A percentile compares a stretch with the other conserved stretches of the same genome.
Evolutionary conservation across 176 grass and related monocot species (phyloP).

Genomic region (Neostapfia colusana): DNA sequence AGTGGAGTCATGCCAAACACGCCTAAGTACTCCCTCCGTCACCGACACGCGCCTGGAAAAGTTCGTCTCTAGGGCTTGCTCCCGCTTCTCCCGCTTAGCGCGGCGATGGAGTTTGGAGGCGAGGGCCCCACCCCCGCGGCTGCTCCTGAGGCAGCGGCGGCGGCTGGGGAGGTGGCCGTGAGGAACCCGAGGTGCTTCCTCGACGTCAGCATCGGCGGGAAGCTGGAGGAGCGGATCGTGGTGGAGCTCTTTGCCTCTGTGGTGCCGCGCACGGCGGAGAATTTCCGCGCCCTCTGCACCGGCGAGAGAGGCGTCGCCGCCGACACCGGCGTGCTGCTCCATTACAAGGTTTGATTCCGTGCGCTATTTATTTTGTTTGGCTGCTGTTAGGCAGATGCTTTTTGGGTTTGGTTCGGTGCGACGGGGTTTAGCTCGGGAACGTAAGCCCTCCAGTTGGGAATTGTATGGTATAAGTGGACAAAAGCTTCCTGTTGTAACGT

Average conservation of each 20-base stretch:
- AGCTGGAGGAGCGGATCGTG: conserved; percentile 87
- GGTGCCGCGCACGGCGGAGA: conserved; percentile 76
- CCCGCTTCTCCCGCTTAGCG: background rate
- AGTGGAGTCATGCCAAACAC: too few species aligned
- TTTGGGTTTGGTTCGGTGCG: background rate
- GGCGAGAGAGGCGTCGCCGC: conserved; percentile 75
- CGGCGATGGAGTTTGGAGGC: conserved; percentile 44
- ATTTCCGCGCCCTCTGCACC: conserved; percentile 94
- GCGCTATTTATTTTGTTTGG: background rate
- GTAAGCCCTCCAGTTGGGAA: background rate
- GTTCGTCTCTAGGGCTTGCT: conserved; percentile 34
- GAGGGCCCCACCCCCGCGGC: conserved; percentile 34
- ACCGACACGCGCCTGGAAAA: conserved; percentile 7
- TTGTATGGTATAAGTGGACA: background rate
- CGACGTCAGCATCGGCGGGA: conserved; percentile 81
- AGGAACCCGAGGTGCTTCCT: conserved; percentile 75
- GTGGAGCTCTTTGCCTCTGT: conserved; percentile 74
- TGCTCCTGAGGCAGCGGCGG: background rate
- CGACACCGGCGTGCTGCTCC: conserved; percentile 58
- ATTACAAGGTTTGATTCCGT: conserved; percentile 61
- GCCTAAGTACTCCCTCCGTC: too few species aligned
- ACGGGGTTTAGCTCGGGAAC: background rate
- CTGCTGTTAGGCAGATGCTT: background rate
- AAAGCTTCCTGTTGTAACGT: background rate
- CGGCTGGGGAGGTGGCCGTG: background rate